Conservation (phyloP, 805 yeast genomes). For the Wickerhamomyces chambardii region DNA sequence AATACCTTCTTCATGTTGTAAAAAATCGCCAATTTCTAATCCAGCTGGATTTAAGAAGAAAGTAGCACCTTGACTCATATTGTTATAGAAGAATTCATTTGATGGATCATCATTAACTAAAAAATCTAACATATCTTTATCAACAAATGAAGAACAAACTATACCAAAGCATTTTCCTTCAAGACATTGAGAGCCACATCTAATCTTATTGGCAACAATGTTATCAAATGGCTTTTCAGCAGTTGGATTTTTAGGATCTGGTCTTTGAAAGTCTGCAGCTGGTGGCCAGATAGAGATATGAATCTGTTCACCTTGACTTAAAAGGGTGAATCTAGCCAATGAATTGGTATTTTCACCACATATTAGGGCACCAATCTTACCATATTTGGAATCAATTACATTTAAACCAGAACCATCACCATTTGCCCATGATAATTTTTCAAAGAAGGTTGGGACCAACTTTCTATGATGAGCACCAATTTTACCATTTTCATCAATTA, state of each 20-base stretch:
- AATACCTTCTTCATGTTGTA: conserved; percentile 14
- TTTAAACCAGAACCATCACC: conserved; percentile 14
- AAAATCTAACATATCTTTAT: conserved; percentile 10
- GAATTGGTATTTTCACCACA: conserved; percentile 18
- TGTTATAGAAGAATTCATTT: conserved; percentile 9
- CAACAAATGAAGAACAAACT: conserved; percentile 14
- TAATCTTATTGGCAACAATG: conserved; percentile 12
- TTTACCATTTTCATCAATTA: conserved; percentile 11
- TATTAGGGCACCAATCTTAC: conserved; percentile 14
- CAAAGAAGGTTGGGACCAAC: conserved; percentile 14
- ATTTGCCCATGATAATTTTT: conserved; percentile 14
- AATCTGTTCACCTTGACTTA: conserved; percentile 16
- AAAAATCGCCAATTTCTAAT: conserved; percentile 14
- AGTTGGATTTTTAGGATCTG: conserved; percentile 3
- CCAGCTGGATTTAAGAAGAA: conserved; percentile 15
- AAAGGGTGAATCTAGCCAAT: conserved; percentile 15
- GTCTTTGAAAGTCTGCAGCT: conserved; percentile 2
- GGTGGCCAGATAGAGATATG: conserved; percentile 18
- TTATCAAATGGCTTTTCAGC: conserved; percentile 8
- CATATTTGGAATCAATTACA: conserved; percentile 12
- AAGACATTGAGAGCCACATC: conserved; percentile 16
- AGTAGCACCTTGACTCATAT: conserved; percentile 14
- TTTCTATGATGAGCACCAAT: conserved; percentile 14
- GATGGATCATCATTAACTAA: conserved; percentile 16
- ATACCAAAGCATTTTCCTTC: conserved; percentile 18